phyloP scores from a whole-genome alignment of 805 yeast species.

The Wickerhamomyces xylosicus region DNA sequence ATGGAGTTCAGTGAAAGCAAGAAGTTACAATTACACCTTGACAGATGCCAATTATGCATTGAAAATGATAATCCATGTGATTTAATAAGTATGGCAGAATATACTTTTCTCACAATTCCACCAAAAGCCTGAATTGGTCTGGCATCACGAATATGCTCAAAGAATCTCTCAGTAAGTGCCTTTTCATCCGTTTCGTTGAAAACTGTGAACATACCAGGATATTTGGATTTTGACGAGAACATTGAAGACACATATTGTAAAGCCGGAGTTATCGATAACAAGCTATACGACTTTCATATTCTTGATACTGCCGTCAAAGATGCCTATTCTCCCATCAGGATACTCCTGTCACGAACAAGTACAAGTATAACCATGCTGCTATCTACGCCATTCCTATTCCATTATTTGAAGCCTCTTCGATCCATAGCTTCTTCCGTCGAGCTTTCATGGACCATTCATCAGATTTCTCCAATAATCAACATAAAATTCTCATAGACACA shows the following conservation, averaged over 20 bases:
- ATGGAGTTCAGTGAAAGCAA: slow-evolving; percentile 19
- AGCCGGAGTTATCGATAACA: slow-evolving; percentile 43
- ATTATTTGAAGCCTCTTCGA: slow-evolving; percentile 14
- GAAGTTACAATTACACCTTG: slow-evolving; percentile 21
- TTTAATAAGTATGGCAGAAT: slow-evolving; percentile 25
- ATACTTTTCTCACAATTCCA: slow-evolving; percentile 27
- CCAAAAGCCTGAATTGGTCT: slow-evolving; percentile 61
- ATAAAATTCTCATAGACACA: slow-evolving; percentile 29
- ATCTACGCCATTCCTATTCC: slow-evolving; percentile 37
- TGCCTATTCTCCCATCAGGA: slow-evolving; percentile 62
- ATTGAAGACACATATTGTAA: slow-evolving; percentile 58
- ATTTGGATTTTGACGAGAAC: slow-evolving; percentile 60
- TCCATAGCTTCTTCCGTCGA: slow-evolving; percentile 32
- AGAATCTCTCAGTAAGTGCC: slow-evolving; percentile 63
- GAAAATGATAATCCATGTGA: slow-evolving; percentile 21
- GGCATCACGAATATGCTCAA: slow-evolving; percentile 81
- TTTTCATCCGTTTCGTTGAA: slow-evolving; percentile 86
- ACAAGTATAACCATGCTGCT: slow-evolving; percentile 25
- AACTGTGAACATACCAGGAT: slow-evolving; percentile 79
- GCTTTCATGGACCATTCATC: slow-evolving; percentile 26
- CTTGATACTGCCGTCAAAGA: slow-evolving; percentile 78
- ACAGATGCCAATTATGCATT: slow-evolving; percentile 27
- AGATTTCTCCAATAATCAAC: slow-evolving; percentile 30
- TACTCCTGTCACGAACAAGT: too few species aligned
- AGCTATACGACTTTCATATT: slow-evolving; percentile 42